Percentiles rank a stretch among this genome's conserved stretches.
These are phyloP conservation scores for Amaranthus tricolor DNA, from an alignment of 179 eudicot species.

Conservation along the genomic window DNA sequence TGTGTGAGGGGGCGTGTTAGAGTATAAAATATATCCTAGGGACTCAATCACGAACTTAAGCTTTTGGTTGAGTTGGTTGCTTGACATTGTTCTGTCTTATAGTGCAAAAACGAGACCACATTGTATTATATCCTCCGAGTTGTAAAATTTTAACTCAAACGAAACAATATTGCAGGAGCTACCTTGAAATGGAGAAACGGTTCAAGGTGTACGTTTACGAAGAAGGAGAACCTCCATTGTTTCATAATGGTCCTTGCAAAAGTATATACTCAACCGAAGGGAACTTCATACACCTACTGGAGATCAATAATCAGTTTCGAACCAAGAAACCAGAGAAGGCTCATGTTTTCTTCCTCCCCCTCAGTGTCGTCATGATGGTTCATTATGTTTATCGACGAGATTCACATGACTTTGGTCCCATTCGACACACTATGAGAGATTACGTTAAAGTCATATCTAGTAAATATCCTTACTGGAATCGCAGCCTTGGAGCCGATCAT, in stretches of 20 bases:
- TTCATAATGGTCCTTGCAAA: slow-evolving; percentile 69
- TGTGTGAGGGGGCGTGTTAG: too few relatives aligned
- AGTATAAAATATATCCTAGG: too few relatives aligned
- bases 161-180: slow-evolving; percentile 39
- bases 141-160: too few relatives aligned
- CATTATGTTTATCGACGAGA: slow-evolving; percentile 43
- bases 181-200: slow-evolving; percentile 68
- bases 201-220: slow-evolving; percentile 66
- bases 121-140: too few relatives aligned
- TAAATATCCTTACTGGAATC: slow-evolving; percentile 66
- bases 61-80: too few relatives aligned
- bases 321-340: slow-evolving; percentile 57
- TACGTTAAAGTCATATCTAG: slow-evolving; percentile 44
- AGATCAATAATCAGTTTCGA: slow-evolving; percentile 43
- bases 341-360: slow-evolving; percentile 60
- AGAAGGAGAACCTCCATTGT: slow-evolving; percentile 72
- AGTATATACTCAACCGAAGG: slow-evolving; percentile 72
- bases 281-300: slow-evolving; percentile 64
- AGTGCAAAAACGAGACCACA: too few relatives aligned
- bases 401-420: slow-evolving; percentile 39
- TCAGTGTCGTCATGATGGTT: slow-evolving; percentile 58
- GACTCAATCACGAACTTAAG: too few relatives aligned
- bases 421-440: slow-evolving; percentile 49
- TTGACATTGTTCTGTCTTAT: too few relatives aligned
- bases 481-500: slow-evolving; percentile 69